These are phyloP conservation scores for Teratosphaeria zuluensis DNA, from an alignment of 2,329 filamentous ascomycete genomes.

Conservation along the genomic window DNA sequence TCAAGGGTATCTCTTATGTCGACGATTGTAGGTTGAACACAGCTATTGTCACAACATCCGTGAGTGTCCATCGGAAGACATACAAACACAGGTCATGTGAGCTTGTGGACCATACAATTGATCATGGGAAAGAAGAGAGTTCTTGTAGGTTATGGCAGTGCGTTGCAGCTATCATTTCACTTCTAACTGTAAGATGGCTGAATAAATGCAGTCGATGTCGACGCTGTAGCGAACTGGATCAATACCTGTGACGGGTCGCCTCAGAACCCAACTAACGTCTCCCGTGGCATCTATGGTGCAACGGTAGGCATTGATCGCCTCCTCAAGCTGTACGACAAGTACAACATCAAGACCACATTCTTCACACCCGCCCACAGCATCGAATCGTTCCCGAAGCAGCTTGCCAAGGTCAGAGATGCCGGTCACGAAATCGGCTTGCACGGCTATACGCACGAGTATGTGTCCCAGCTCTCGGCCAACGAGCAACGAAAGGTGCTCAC, in stretches of 20 bases:
- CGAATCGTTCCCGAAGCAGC: conserved; percentile 40
- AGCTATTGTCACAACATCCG: not conserved
- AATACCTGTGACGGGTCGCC: conserved; percentile 31
- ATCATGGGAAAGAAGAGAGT: conserved; percentile 26
- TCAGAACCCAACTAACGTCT: conserved; percentile 32
- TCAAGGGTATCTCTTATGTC: not conserved
- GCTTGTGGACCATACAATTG: not conserved
- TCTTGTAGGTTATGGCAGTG: conserved; percentile 29
- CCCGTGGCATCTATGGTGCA: conserved; percentile 32
- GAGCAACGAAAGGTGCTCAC: conserved; percentile 31
- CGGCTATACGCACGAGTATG: conserved; percentile 34
- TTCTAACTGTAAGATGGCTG: not conserved
- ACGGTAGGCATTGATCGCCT: conserved; percentile 32
- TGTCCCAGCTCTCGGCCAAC: conserved; percentile 14
- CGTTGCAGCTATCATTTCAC: not conserved
- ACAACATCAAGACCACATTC: conserved; percentile 34
- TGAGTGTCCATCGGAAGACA: not conserved
- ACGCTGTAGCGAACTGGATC: conserved; percentile 31
- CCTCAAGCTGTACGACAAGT: conserved; percentile 32
- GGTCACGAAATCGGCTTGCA: conserved; percentile 32
- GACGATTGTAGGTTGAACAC: not conserved
- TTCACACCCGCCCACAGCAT: conserved; percentile 35
- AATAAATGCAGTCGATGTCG: conserved; percentile 25
- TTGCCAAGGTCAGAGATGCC: conserved; percentile 34
- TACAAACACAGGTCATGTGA: too few species aligned